Conservation (phyloP, 2,329 filamentous ascomycete species). For the Helicocarpus griseus region DNA sequence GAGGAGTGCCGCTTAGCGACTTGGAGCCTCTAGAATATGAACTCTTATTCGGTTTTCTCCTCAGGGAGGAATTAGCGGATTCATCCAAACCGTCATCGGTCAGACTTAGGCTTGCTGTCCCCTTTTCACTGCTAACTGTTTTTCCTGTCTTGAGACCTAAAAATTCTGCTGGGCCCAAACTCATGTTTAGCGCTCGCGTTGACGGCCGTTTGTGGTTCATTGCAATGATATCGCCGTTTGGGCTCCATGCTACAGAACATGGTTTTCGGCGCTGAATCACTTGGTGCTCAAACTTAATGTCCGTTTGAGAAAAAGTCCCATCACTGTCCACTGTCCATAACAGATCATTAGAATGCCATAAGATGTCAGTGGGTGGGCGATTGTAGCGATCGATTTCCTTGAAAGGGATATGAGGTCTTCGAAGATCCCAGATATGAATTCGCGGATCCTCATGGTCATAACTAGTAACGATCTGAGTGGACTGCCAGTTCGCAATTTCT, state of each 20-base stretch:
- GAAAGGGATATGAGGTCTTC: conserved; percentile 52
- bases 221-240: conserved; percentile 46
- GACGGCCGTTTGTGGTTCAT: conserved; percentile 44
- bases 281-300: conserved; percentile 50
- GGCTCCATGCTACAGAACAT: conserved; percentile 48
- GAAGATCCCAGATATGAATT: conserved; percentile 56
- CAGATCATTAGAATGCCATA: conserved; percentile 55
- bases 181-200: conserved; percentile 28
- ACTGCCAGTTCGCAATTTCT: conserved; percentile 46
- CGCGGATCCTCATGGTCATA: conserved; percentile 53
- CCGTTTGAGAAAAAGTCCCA: conserved; percentile 53
- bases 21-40: conserved; percentile 40
- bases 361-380: conserved; percentile 47
- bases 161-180: conserved; percentile 30
- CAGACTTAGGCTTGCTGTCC: conserved; percentile 38
- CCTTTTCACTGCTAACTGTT: conserved; percentile 37
- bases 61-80: conserved; percentile 41
- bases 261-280: conserved; percentile 48
- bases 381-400: conserved; percentile 50
- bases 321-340: conserved; percentile 55
- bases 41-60: conserved; percentile 36
- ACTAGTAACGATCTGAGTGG: conserved; percentile 52
- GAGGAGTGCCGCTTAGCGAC: conserved; percentile 46
- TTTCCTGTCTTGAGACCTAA: conserved; percentile 33
- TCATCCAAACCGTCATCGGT: conserved; percentile 51